Conservation (phyloP, 2,329 filamentous ascomycete species). For the Akanthomyces dipterigenus region DNA sequence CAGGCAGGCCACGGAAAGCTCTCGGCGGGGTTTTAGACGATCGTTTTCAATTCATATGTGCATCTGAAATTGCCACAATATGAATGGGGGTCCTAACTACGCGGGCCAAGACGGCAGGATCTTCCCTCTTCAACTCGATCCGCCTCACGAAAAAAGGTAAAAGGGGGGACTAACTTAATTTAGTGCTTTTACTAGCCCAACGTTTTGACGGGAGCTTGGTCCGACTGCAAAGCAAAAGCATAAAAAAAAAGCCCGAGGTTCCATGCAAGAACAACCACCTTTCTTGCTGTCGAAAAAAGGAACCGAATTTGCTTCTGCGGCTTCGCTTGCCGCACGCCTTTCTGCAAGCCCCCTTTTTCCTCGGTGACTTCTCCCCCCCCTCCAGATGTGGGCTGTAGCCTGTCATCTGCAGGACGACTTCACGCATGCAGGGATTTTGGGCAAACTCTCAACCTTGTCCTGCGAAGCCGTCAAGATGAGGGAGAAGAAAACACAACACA, state of each 20-base stretch:
- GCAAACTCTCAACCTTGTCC: too few species aligned
- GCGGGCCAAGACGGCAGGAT: neutral
- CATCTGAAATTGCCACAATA: neutral
- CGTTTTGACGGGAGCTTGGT: too few species aligned
- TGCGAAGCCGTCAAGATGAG: constrained; percentile 6
- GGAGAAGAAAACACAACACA: neutral
- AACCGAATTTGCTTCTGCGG: constrained; percentile 5
- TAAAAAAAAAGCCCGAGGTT: neutral
- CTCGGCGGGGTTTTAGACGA: neutral
- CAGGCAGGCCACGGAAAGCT: neutral
- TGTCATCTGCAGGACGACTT: neutral
- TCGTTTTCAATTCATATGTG: neutral
- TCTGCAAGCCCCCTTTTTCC: neutral
- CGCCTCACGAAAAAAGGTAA: too few species aligned
- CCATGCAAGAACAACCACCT: neutral
- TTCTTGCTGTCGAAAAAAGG: neutral
- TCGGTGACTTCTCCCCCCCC: neutral
- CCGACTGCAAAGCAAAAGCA: too few species aligned
- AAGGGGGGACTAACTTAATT: too few species aligned
- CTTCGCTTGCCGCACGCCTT: neutral
- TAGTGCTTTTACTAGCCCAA: too few species aligned
- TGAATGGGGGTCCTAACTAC: neutral
- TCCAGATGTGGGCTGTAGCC: neutral
- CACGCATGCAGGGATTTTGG: too few species aligned
- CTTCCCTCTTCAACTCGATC: neutral